Evolutionary conservation across 495 filamentous ascomycete species (phyloP).

Genomic region (Arthonia radiata): DNA sequence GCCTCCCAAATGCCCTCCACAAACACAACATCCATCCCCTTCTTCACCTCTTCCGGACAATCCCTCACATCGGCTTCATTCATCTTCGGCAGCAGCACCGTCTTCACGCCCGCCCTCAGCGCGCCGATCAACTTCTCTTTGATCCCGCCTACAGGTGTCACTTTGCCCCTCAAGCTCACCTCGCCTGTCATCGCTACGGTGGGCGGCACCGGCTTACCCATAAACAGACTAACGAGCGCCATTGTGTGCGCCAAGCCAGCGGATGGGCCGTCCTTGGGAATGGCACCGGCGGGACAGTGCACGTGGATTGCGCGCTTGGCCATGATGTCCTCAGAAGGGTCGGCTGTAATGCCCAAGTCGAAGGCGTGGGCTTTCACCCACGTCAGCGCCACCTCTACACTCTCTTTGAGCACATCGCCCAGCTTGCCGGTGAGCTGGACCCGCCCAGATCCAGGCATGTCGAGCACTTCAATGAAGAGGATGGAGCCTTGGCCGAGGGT

Average conservation of each 20-base stretch:
- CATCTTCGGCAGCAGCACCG: slow-evolving; percentile 62
- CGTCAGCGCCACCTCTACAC: slow-evolving; percentile 78
- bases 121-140: slow-evolving; percentile 98
- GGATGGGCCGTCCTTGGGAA: slow-evolving; percentile 78
- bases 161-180: slow-evolving; percentile 63
- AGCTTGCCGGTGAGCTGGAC: slow-evolving; percentile 96
- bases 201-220: slow-evolving; percentile 66
- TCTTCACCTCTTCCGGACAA: slow-evolving; percentile 68
- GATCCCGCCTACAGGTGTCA: slow-evolving; percentile 82
- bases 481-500: slow-evolving; percentile 87
- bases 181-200: slow-evolving; percentile 96
- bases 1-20: slow-evolving; percentile 83
- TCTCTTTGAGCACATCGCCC: slow-evolving; percentile 94
- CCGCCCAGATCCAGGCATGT: slow-evolving; percentile 82
- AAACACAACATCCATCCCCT: slow-evolving; percentile 70
- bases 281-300: slow-evolving; percentile 83
- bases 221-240: slow-evolving; percentile 77
- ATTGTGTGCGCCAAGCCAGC: slow-evolving; percentile 88
- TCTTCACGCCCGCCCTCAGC: slow-evolving; percentile 78
- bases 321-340: slow-evolving; percentile 81
- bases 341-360: slow-evolving; percentile 60
- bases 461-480: slow-evolving; percentile 91
- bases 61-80: slow-evolving; percentile 91
- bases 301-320: slow-evolving; percentile 85
- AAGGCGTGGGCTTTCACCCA: slow-evolving; percentile 96